Conservation (phyloP, 371 early-diverging fungal genomes). For the Lichtheimia ramosa region DNA sequence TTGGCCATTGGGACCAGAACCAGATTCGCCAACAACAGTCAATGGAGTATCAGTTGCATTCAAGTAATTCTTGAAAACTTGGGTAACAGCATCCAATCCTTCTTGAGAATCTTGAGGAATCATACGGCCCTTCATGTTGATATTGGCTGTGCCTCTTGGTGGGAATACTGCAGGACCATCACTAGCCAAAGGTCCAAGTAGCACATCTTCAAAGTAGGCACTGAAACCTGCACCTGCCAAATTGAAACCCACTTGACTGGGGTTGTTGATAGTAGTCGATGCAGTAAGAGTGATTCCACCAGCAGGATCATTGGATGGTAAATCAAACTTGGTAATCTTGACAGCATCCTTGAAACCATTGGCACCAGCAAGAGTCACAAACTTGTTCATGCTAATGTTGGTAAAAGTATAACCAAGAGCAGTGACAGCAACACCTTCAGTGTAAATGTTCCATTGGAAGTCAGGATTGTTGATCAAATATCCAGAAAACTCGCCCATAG, state of each 20-base stretch:
- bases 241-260: slow-evolving; percentile 51
- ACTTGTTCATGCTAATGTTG: slow-evolving; percentile 44
- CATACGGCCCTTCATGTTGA: slow-evolving; percentile 50
- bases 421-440: slow-evolving; percentile 39
- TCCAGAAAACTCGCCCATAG: slow-evolving; percentile 47
- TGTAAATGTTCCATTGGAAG: slow-evolving; percentile 53
- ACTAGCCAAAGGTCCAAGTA: slow-evolving; percentile 32
- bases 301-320: slow-evolving; percentile 48
- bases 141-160: slow-evolving; percentile 18
- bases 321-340: slow-evolving; percentile 46
- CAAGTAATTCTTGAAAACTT: slow-evolving; percentile 52
- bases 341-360: slow-evolving; percentile 47
- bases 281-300: slow-evolving; percentile 52
- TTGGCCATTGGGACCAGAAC: slow-evolving; percentile 49
- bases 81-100: slow-evolving; percentile 46
- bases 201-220: slow-evolving; percentile 19
- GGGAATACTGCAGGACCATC: slow-evolving; percentile 24
- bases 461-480: slow-evolving; percentile 53
- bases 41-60: slow-evolving; percentile 37
- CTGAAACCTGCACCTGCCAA: slow-evolving; percentile 26
- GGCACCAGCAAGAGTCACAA: slow-evolving; percentile 46
- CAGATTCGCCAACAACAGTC: slow-evolving; percentile 50
- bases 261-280: slow-evolving; percentile 46
- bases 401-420: slow-evolving; percentile 52
- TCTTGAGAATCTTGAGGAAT: slow-evolving; percentile 37